Evolutionary conservation across 2,329 filamentous ascomycete species (phyloP), one percentile per base, ranked within the genome.

Genomic region (Scedosporium boydii): DNA sequence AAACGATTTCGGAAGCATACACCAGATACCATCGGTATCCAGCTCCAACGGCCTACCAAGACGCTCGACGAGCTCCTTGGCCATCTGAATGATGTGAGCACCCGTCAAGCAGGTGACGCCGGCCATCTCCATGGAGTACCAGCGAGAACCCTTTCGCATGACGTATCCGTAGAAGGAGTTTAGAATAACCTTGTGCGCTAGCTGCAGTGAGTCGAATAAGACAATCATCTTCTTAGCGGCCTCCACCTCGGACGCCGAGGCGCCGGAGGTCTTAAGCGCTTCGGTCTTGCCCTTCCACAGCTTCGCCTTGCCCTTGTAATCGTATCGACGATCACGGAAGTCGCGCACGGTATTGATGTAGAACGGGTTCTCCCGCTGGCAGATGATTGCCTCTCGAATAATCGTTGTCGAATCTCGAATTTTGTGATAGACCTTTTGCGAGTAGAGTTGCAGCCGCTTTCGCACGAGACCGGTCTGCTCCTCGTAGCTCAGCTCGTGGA

Each of bases 111-210:
- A 99, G 51, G 95, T 99, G 4, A 99, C 95, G 68, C 95, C 95
- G 16, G 96, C 95, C 95, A 99, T 99, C 73, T 99, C 95, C 84
- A 99, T 88, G 18, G 95, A 99, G 73, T 99, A 99, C 95, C 95
- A 99, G 62, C 95, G 87, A 44, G 95, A 99, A 41, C 95, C 95
- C 73, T 99, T 99, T 78, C 95, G 84, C 95, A 99, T 99, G 73
- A 98, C 95, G 72, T 99, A 99, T 66, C 95, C 95, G 69, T 99
- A 99, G 79, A 99, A 99, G 62, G 92, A 96, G 79, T 99, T 99
- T 62, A 99, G 75, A 81, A 99, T 99, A 77, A 99, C 95, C 74
- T 99, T 99, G 80, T 99, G 95, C 0, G 95, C 95, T 69, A 99
- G 80, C 74, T 99, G 96, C 63, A 99, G 80, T 0, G 95, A 99